Percentiles rank a stretch among this genome's conserved stretches.
These are phyloP conservation scores for Apium graveolens DNA, from an alignment of 129 eudicot genomes.

Conservation along the genomic window DNA sequence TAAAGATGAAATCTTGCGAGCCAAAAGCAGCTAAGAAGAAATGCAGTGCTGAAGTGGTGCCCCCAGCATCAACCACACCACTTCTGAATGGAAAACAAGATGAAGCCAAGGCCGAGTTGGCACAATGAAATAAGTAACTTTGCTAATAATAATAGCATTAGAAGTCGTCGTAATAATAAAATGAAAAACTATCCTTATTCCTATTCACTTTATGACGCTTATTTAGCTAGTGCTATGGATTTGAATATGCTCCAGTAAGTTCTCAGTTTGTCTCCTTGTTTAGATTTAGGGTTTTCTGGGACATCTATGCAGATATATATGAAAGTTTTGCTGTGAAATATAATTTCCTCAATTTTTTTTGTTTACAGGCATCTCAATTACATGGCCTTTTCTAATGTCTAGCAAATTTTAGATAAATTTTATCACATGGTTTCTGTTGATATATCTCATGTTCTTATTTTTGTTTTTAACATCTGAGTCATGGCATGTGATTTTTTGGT, in stretches of 20 bases:
- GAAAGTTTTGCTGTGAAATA: neutral
- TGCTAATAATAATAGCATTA: no score
- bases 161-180: no score
- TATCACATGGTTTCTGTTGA: no score
- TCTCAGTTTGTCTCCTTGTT: neutral
- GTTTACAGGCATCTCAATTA: neutral
- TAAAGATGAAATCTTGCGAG: slow-evolving; percentile 25
- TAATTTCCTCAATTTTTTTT: neutral
- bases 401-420: neutral
- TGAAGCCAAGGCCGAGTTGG: slow-evolving; percentile 26
- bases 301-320: neutral
- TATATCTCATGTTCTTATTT: no score
- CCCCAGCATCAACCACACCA: slow-evolving; percentile 16
- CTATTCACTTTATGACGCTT: neutral
- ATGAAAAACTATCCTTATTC: neutral
- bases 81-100: slow-evolving; percentile 24
- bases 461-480: no score
- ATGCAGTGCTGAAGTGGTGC: slow-evolving; percentile 18
- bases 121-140: slow-evolving; percentile 6
- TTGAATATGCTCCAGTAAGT: neutral
- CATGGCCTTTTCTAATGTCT: neutral
- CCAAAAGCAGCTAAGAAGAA: slow-evolving; percentile 12
- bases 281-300: neutral
- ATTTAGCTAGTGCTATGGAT: neutral
- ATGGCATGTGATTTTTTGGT: no score